Percentiles rank a stretch among this genome's conserved stretches.
These are phyloP conservation scores for Saturnispora gosingensis DNA, from an alignment of 805 yeast genomes.

Conservation along the genomic window DNA sequence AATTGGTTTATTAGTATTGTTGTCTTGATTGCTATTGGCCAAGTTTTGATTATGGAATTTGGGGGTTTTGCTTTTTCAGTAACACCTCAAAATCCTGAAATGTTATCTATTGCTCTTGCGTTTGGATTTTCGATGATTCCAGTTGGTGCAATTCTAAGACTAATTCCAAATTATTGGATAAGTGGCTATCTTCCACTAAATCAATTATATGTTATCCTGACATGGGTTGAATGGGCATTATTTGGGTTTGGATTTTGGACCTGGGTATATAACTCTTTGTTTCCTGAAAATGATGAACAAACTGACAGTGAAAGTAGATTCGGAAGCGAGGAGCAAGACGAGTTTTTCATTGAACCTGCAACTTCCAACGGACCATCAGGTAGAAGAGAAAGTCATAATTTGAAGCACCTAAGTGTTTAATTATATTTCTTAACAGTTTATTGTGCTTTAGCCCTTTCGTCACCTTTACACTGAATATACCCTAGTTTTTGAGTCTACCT, in stretches of 20 bases:
- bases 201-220: conserved; percentile 24
- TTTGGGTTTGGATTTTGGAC: conserved; percentile 13
- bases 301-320: not conserved
- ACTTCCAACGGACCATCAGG: not conserved
- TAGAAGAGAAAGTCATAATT: conserved; percentile 5
- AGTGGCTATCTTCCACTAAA: conserved; percentile 50
- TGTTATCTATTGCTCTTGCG: conserved; percentile 84
- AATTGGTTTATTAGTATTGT: conserved; percentile 72
- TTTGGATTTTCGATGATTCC: conserved; percentile 81
- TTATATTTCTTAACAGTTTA: not conserved
- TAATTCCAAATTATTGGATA: conserved; percentile 75
- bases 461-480: not conserved
- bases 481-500: not conserved
- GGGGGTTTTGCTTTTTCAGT: conserved; percentile 95
- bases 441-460: not conserved
- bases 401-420: not conserved
- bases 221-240: conserved; percentile 11
- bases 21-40: conserved; percentile 69
- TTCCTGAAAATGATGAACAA: conserved; percentile 1
- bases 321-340: not conserved
- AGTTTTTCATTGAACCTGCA: conserved; percentile 3
- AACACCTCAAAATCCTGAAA: conserved; percentile 65
- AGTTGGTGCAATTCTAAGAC: conserved; percentile 64
- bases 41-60: conserved; percentile 84
- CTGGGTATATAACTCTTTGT: not conserved